Base-by-base conservation (phyloP, 345 rosid species). In the Citrus trifoliata region DNA sequence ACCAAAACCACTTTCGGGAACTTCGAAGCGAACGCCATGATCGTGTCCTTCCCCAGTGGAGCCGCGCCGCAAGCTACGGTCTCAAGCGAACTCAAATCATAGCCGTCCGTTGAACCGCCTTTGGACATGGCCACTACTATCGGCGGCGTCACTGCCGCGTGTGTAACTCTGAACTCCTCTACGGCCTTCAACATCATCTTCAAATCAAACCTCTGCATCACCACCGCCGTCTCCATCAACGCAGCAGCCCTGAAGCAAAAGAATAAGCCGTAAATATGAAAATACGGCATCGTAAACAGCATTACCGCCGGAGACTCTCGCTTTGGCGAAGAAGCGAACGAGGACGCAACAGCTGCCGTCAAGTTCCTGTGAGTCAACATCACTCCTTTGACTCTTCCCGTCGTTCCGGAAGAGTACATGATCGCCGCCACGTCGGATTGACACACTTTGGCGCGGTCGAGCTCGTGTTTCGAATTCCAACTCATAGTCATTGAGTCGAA, bases 341-440 rank as follows among this genome's bases (percentile, higher is more conserved):
- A 64, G 46, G 13, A 25, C 0, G 82, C 79, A 14, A 78, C 67
- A 3, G 22, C 53, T 2, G 83, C 79, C 16, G 55, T 76, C 0
- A 84, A 22, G 71, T 82, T 82, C 60, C 86, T 63, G 67, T 84
- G 89, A 65, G 86, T 82, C 72, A 87, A 25, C 85, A 79, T 67
- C 72, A 84, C 89, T 30, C 82, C 87, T 74, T 87, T 87, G 24
- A 80, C 78, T 10, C 27, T 76, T n/a, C 86, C 87, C 0, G 87
- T 87, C 0, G 86, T 87, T 24, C 89, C 87, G 2, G 86, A 84
- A 2, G 87, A 84, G 82, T 53, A 87, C 82, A 82, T 6, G 64
- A 84, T 84, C 40, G 83, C 85, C 2, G 87, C 86, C 67, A 76
- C 30, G 7, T 81, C 82, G 7, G 84, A 74, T 71, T 84, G 89